Evolutionary conservation across 495 filamentous ascomycete species (phyloP), one percentile per base, ranked within the genome.

Genomic region (Annulohypoxylon nitens): DNA sequence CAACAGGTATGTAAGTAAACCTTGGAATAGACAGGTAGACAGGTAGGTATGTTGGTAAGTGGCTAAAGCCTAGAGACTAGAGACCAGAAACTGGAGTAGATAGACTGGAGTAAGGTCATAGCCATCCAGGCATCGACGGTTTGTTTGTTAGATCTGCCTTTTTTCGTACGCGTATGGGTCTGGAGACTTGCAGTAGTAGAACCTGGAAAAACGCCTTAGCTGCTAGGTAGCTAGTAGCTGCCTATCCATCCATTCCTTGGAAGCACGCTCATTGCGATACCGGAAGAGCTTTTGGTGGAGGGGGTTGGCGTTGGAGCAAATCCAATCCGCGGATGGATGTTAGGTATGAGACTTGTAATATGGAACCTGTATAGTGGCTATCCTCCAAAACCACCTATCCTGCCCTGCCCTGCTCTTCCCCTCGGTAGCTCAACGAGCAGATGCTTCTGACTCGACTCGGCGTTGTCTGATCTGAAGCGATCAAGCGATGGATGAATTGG

Each of bases 381-480:
- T 30, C 30, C 30, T 30, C 30, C 30, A 30, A 30, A 6, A 30
- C 5, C 5, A 30, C 30, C 1, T 30, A 30, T 30, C 30, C 5
- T 30, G 30, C 30, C 30, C 30, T 20, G 10, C 14, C 4, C 39
- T n/a, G 10, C 39, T n/a, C n/a, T n/a, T n/a, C n/a, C 12, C 53
- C 39, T 62, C 48, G 71, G 66, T 54, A 67, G 57, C 57, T 70
- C 51, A 50, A 51, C 57, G 25, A 69, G 34, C 64, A 53, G 54
- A 55, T 30, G 30, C n/a, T 33, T 58, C 11, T 34, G 53, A 18
- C 33, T 57, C n/a, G 11, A 57, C 53, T 57, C 20, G 14, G 18
- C 23, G 10, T 30, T 43, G 39, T 43, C 39, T 43, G 39, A 20
- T 26, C 50, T 54, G 23, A 54, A 54, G 43, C 43, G 43, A 47